Evolutionary conservation across 2,329 filamentous ascomycete species (phyloP).

Genomic region (Trichoderma oligosporum): DNA sequence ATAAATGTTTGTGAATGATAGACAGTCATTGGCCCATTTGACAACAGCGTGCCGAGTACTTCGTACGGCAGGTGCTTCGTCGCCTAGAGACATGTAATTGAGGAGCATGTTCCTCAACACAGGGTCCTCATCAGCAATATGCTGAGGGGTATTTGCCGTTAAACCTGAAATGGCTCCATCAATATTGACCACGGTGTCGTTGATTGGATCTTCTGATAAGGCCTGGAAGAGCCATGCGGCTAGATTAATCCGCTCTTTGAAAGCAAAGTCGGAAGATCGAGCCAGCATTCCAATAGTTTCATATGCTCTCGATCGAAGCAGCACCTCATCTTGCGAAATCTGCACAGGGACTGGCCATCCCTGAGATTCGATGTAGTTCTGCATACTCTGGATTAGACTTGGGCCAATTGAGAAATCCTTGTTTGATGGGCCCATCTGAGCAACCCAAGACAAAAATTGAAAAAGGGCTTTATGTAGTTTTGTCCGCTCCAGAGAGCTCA

Average conservation of each 20-base stretch:
- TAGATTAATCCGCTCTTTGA: constrained; percentile 53
- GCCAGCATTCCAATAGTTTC: constrained; percentile 84
- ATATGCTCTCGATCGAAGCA: constrained; percentile 75
- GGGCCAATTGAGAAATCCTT: constrained; percentile 64
- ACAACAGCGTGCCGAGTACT: constrained; percentile 78
- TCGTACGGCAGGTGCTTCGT: constrained; percentile 52
- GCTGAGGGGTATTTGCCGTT: constrained; percentile 42
- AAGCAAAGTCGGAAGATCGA: constrained; percentile 56
- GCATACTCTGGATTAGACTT: constrained; percentile 64
- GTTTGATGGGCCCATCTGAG: constrained; percentile 61
- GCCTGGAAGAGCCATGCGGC: constrained; percentile 76
- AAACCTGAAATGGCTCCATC: constrained; percentile 83
- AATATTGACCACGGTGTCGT: constrained; percentile 77
- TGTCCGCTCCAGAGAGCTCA: constrained; percentile 65
- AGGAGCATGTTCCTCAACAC: constrained; percentile 56
- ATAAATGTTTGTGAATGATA: constrained; percentile 72
- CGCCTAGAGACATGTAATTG: constrained; percentile 59
- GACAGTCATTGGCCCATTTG: constrained; percentile 84
- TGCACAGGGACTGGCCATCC: constrained; percentile 73
- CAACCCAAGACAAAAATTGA: constrained; percentile 81
- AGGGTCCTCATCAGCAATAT: constrained; percentile 29
- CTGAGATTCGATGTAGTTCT: constrained; percentile 70
- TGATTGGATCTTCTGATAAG: constrained; percentile 71
- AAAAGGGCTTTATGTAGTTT: constrained; percentile 83
- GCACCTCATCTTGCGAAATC: constrained; percentile 55